Evolutionary conservation across 2,329 filamentous ascomycete genomes (phyloP).

Genomic region (Colletotrichum neosansevieriae): DNA sequence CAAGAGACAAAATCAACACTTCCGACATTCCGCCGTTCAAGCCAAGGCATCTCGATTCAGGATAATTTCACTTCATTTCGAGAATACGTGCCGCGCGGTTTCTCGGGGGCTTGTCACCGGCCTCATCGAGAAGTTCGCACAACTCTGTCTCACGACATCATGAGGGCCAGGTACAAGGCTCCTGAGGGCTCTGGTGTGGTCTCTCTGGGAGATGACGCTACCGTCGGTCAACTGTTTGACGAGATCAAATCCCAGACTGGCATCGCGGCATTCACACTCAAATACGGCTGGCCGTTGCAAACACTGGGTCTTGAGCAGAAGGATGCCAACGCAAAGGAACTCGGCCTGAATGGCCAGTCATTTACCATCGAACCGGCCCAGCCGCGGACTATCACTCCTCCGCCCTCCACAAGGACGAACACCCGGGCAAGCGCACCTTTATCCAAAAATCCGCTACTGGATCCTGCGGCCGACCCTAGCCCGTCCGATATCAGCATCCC

Average conservation of each 20-base stretch:
- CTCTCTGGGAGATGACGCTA: slow-evolving; percentile 75
- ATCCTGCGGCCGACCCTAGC: slow-evolving; percentile 13
- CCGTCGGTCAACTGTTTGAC: slow-evolving; percentile 70
- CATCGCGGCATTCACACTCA: slow-evolving; percentile 77
- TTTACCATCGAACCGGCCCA: slow-evolving; percentile 60
- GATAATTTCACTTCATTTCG: neutral
- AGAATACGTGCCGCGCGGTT: no score
- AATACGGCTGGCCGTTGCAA: slow-evolving; percentile 86
- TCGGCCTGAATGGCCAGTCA: slow-evolving; percentile 63
- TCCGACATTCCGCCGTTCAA: slow-evolving; percentile 23
- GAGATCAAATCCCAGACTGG: slow-evolving; percentile 74
- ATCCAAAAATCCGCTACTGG: slow-evolving; percentile 13
- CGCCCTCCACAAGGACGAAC: slow-evolving; percentile 18
- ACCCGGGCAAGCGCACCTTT: slow-evolving; percentile 20
- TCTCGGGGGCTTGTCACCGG: neutral
- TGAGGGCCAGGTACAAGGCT: slow-evolving; percentile 81
- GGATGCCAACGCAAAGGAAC: slow-evolving; percentile 60
- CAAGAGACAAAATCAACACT: slow-evolving; percentile 22
- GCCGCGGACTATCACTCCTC: slow-evolving; percentile 28
- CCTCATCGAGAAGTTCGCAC: neutral
- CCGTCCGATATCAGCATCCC: slow-evolving; percentile 51
- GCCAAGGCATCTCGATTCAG: slow-evolving; percentile 20
- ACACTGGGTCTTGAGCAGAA: slow-evolving; percentile 71
- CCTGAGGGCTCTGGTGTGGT: slow-evolving; percentile 80
- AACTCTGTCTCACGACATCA: slow-evolving; percentile 50